These are phyloP conservation scores for Penicillium chermesinum DNA, from an alignment of 495 filamentous ascomycete genomes.

Conservation along the genomic window DNA sequence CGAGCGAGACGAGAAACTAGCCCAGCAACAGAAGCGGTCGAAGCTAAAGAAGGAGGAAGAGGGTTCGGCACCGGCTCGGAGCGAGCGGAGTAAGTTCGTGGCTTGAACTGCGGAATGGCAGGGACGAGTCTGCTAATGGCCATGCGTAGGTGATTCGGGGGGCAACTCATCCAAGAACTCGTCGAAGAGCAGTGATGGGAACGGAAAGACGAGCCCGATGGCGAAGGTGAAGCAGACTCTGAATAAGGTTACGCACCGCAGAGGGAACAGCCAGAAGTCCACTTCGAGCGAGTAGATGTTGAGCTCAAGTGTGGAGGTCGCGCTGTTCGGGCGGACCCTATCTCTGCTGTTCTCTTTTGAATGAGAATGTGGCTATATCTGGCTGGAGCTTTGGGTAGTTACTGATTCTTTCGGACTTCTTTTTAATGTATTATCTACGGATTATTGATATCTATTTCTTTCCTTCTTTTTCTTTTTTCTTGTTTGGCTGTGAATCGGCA, in stretches of 20 bases:
- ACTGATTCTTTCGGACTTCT: no score
- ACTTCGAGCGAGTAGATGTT: conserved; percentile 1
- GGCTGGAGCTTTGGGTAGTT: no score
- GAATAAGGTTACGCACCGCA: conserved; percentile 24
- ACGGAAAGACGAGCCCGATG: conserved; percentile 17
- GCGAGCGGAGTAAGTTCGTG: conserved; percentile 6
- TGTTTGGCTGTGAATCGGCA: no score
- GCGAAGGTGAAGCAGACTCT: conserved; percentile 31
- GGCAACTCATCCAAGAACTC: conserved; percentile 3
- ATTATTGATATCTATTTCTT: no score
- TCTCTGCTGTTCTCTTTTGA: no score
- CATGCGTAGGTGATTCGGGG: neutral
- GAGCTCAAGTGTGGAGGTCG: no score
- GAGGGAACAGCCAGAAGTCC: neutral
- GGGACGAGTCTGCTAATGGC: no score
- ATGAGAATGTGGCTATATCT: no score
- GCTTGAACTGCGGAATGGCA: no score
- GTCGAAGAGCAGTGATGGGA: conserved; percentile 7
- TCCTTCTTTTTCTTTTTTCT: no score
- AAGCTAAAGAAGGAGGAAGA: neutral
- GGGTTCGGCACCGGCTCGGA: neutral
- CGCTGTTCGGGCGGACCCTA: no score
- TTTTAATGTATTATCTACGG: no score
- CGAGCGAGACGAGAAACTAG: conserved; percentile 19
- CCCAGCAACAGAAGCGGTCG: conserved; percentile 1